Evolutionary conservation across 495 filamentous ascomycete species (phyloP).

Genomic region (Beverwykella pulmonaria): DNA sequence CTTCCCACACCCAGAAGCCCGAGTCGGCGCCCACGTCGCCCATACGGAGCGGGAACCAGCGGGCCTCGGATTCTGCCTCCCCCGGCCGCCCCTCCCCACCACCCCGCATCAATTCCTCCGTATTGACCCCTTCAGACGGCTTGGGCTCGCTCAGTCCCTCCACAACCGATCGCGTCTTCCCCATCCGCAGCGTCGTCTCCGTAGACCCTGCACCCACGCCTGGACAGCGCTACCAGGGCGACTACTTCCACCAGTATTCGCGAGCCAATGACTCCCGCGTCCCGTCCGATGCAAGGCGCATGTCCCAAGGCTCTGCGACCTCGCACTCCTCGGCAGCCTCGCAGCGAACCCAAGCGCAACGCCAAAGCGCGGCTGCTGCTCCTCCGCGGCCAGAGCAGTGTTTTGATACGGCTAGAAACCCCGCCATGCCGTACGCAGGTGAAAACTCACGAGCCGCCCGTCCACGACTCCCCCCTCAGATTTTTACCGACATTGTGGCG

Average conservation of each 20-base stretch:
- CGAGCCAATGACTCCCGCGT: slow-evolving; percentile 16
- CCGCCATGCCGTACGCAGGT: neutral
- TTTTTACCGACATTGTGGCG: slow-evolving; percentile 40
- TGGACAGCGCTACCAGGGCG: slow-evolving; percentile 24
- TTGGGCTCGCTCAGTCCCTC: slow-evolving; percentile 48
- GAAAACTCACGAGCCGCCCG: slow-evolving; percentile 15
- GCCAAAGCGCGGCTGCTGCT: neutral
- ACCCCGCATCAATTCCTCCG: slow-evolving; percentile 12
- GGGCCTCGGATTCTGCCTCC: neutral
- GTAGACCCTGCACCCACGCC: slow-evolving; percentile 61
- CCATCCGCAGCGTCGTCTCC: slow-evolving; percentile 78
- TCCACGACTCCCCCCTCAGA: slow-evolving; percentile 23
- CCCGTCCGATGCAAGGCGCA: slow-evolving; percentile 26
- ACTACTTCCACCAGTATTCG: slow-evolving; percentile 41
- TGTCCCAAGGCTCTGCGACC: slow-evolving; percentile 25
- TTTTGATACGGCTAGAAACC: neutral
- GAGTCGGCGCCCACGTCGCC: neutral
- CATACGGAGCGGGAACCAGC: neutral
- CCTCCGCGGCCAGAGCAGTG: neutral
- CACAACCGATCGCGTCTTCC: slow-evolving; percentile 71
- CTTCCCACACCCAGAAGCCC: neutral
- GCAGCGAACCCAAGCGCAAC: neutral
- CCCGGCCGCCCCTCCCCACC: neutral
- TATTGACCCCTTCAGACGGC: slow-evolving; percentile 16
- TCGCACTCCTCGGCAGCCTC: slow-evolving; percentile 24